Evolutionary conservation across 139 green algal genomes (phyloP), one percentile per base, ranked within the genome.

Genomic region (Picochlorum sp.): DNA sequence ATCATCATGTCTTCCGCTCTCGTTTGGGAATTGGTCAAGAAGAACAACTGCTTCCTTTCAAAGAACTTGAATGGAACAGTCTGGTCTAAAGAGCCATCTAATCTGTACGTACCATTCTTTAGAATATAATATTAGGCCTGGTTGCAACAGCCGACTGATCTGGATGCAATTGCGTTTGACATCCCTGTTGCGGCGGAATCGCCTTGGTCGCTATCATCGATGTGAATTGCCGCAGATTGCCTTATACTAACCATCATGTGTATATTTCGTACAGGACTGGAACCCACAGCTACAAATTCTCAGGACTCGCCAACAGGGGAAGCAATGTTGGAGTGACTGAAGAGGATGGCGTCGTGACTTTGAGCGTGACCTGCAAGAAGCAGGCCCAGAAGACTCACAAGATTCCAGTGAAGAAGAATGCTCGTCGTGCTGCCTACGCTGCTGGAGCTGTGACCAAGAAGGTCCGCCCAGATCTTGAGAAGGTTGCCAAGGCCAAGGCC

Each of bases 251-350:
- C 15, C 15, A 54, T 26, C 5, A 31, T 37, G 5, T 34, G 34
- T 34, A n/a, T 37, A 34, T 34, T 59, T 20, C 15, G 3, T 41
- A 20, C 68, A 75, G 68, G 62, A 10, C 78, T 73, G 87, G 88
- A 78, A 81, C 78, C 66, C 57, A 83, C 80, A 81, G 62, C 70
- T 94, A 88, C 85, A 94, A 92, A 73, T 82, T 86, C 77, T 90
- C 81, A 45, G 86, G 86, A 47, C 63, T 80, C 54, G 68, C 68
- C 38, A 79, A 73, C 70, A 28, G 62, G 4, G 6, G 6, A 49
- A 57, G 41, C 23, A 70, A 64, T n/a, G 65, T 73, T 47, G 70
- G 64, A 37, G 73, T 80, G 38, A 54, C 24, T 18, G 45, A 26
- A 13, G 41, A 56, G 16, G 31, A 31, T 24, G 47, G 38, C 15